Evolutionary conservation across 2,329 filamentous ascomycete genomes (phyloP), one percentile per base, ranked within the genome.

Genomic region (Ophiocordyceps camponoti-leonardi): DNA sequence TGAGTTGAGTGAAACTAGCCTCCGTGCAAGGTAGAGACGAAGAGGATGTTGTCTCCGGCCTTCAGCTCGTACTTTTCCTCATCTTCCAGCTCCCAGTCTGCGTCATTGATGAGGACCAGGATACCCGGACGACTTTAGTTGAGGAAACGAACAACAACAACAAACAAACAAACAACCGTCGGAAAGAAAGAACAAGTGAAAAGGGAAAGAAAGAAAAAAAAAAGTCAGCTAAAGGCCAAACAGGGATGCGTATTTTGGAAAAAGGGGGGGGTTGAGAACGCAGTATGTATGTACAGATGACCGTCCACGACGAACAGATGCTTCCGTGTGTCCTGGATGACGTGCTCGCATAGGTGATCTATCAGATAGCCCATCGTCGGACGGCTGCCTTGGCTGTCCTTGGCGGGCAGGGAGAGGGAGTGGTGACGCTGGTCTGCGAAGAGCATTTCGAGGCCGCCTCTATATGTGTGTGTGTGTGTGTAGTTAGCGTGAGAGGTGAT

Each of bases 61-160:
- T 90, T 79, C 47, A 98, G 66, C 63, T 87, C 81, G 59, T 96
- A 96, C 52, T 79, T 74, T 59, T 92, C 87, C 64, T 96, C 90
- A 18, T 88, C 92, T 64, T 96, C 92, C 13, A 98, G 75, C 63
- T 96, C 92, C 92, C 92, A 98, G 62, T 98, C 92, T 23, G 87
- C 86, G 55, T 98, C 92, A 60, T 98, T 98, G 62, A 98, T 94
- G 47, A 98, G 72, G 26, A 95, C 90, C 41, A 98, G 75, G 61
- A 98, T 94, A 3, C 92, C 92, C 6, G 92, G 92, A 45, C 92
- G 87, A 49, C 90, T 96, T 35, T 14, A 16, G 22, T 23, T 23
- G 22, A 23, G 22, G 6, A 23, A 23, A 23, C 22, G 6, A 23
- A 23, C 22, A 23, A 23, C n/a, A n/a, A n/a, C n/a, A n/a, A n/a